phyloP scores from a whole-genome alignment of 176 grass and related monocot species.

The Ampelocalamus luodianensis region DNA sequence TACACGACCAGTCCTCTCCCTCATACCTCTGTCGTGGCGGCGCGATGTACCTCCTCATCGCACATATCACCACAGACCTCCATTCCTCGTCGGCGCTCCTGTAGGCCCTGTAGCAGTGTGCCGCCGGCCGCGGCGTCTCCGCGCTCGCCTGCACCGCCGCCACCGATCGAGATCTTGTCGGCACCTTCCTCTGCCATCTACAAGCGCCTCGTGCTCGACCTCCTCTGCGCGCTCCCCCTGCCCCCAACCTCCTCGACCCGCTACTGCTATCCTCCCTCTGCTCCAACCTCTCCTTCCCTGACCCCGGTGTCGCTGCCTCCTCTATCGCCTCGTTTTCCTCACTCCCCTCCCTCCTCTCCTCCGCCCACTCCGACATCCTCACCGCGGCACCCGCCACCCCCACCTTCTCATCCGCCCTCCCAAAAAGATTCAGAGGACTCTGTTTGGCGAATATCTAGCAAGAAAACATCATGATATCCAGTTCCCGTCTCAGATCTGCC shows the following conservation, averaged over 20 bases:
- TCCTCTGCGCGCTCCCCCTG: constrained; percentile 74
- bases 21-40: constrained; percentile 38
- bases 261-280: constrained; percentile 76
- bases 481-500: too few relatives aligned
- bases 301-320: constrained; percentile 85
- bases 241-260: constrained; percentile 77
- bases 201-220: constrained; percentile 91
- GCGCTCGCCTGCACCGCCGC: constrained; percentile 69
- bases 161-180: constrained; percentile 71
- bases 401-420: too few relatives aligned
- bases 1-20: constrained; percentile 21
- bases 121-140: constrained; percentile 85
- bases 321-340: constrained; percentile 84
- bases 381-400: background rate
- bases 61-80: constrained; percentile 82
- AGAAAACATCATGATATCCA: too few relatives aligned
- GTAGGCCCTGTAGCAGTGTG: constrained; percentile 85
- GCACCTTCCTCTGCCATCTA: constrained; percentile 80
- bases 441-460: too few relatives aligned
- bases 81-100: constrained; percentile 86
- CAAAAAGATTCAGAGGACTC: too few relatives aligned
- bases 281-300: constrained; percentile 85
- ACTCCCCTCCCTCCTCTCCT: constrained; percentile 73
- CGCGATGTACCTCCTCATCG: constrained; percentile 87
- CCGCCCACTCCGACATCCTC: constrained; percentile 72